Evolutionary conservation across 1,139 yeast species (phyloP), one percentile per base, ranked within the genome.

Genomic region (Yamadazyma taylorii): DNA sequence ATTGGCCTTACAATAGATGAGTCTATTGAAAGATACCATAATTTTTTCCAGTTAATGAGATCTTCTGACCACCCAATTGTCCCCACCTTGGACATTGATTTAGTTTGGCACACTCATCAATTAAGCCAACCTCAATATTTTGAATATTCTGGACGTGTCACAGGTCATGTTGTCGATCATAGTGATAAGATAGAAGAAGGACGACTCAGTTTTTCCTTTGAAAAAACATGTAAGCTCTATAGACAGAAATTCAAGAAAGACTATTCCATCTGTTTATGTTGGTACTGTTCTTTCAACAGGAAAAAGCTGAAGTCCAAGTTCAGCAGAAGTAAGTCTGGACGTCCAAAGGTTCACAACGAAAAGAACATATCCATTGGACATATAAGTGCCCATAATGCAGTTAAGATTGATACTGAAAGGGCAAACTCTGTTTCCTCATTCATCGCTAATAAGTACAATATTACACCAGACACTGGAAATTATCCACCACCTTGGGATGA

Each of bases 91-190:
- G 73, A 68, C 37, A 58, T 68, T 24, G 73, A 68, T 40, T 50
- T 68, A 30, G 51, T 61, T 1, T 67, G 73, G 73, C 70, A 63
- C 38, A 66, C 73, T 7, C 72, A 67, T 40, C 69, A 62, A 39
- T 48, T 68, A 21, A 46, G 54, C 3, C 53, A 59, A 30, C 37
- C 34, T 14, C 45, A 46, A 17, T 67, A 68, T 42, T 50, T 52
- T 32, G 33, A 46, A 2, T 55, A 52, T 35, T 57, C 62, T 32
- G 34, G 38, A 22, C 30, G 30, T 4, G 30, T 15, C 5, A 37
- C 43, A 12, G 44, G 43, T 4, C 32, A 31, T 11, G 37, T 48
- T 3, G 40, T 55, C 24, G 50, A 46, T 32, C 56, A 51, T 33
- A 40, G 46, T 33, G 52, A 49, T 35, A 42, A 41, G 30, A 33